Base-by-base conservation (phyloP, 495 filamentous ascomycete genomes). In the Penicillium simplicissimum region DNA sequence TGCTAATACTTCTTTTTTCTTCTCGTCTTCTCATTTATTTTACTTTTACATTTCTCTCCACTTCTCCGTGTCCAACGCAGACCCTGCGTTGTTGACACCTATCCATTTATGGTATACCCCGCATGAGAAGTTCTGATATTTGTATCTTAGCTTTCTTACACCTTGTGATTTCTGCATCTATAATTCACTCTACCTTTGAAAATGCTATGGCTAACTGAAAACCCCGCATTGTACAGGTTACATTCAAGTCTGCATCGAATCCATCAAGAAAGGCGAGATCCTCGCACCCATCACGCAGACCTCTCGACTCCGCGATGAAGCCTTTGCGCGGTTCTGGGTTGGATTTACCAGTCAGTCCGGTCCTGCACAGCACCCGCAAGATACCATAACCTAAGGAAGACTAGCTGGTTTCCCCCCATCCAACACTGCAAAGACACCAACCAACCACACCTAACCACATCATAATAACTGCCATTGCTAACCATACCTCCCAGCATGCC, bases 251-350 rank as follows among this genome's bases (percentile, higher is more conserved):
- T 74, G 71, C 49, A n/a, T 64, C 4, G 74, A 76, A 55, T 67
- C 70, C 7, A 59, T 79, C 40, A 60, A 65, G n/a, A 63, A 64
- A 0, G 76, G 76, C 13, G 70, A 77, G 45, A 28, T 77, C 43
- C 69, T 80, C 10, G 76, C 76, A 3, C 78, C 78, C 1, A 54
- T 79, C 49, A 64, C 73, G 4, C 70, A 74, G 28, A 63, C 73
- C 3, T 10, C 33, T 3, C 58, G 62, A 60, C 61, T 81, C 1
- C 77, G 77, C 17, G 76, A 79, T 43, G 76, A 79, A 63, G 74
- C 78, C 8, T 81, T 81, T 60, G 71, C 73, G 14, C 67, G 67
- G 31, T 81, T 81, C 67, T 81, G 78, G 78, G 56, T 79, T 37
- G 69, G 71, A 4, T 78, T 81, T 43, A 73, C 61, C 52, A 57